Conservation (phyloP, 1,139 yeast genomes). For the Debaryomyces sp. region DNA sequence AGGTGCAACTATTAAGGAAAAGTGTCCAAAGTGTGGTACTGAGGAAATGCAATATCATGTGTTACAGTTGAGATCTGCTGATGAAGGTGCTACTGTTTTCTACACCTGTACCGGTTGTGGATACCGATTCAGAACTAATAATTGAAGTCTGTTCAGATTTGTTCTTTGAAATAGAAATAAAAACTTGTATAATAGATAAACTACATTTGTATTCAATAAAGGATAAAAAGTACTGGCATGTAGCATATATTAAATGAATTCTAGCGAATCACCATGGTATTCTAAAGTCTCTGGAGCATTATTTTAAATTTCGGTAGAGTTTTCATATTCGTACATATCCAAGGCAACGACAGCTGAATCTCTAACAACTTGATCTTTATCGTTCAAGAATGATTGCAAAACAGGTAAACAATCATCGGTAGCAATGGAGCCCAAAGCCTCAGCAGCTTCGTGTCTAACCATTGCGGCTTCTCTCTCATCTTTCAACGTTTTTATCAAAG, state of each 20-base stretch:
- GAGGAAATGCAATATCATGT: constrained; percentile 99
- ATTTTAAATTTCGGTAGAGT: constrained; percentile 81
- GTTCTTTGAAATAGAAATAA: neutral
- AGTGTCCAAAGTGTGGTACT: constrained; percentile 96
- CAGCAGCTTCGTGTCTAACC: constrained; percentile 99
- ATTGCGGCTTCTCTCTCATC: constrained; percentile 86
- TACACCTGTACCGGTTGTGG: constrained; percentile 95
- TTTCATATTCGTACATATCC: constrained; percentile 97
- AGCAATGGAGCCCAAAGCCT: constrained; percentile 95
- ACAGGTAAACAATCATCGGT: constrained; percentile 96
- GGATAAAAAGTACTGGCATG: constrained; percentile 1
- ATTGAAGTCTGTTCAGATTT: constrained; percentile 34
- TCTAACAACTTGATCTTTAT: constrained; percentile 86
- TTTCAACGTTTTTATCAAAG: constrained; percentile 78
- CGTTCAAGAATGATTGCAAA: constrained; percentile 74
- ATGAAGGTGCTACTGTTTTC: constrained; percentile 96
- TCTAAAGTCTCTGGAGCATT: constrained; percentile 43
- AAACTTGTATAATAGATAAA: constrained; percentile 8
- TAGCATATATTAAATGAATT: constrained; percentile 5
- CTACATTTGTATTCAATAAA: constrained; percentile 11
- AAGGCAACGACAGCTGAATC: constrained; percentile 96
- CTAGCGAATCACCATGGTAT: neutral
- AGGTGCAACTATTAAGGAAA: constrained; percentile 95
- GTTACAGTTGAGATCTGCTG: constrained; percentile 94
- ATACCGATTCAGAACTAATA: constrained; percentile 90